Percentiles rank a stretch among this genome's conserved stretches.
Conservation (phyloP, 1,139 yeast species). For the Zygotorulaspora mrakii region DNA sequence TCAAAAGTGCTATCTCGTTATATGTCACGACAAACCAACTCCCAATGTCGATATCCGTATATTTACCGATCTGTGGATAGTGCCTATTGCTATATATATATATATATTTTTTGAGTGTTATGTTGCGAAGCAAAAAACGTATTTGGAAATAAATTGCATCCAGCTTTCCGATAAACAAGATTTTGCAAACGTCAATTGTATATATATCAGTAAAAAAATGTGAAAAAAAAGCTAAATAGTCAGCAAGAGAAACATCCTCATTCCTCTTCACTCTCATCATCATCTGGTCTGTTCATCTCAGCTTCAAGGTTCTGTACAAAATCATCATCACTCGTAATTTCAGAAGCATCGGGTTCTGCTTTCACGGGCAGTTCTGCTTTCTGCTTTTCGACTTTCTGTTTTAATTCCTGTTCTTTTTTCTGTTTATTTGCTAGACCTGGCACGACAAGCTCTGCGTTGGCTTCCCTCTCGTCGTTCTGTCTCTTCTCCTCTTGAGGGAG, state of each 20-base stretch:
- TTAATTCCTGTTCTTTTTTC: constrained; percentile 5
- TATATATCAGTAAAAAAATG: no score
- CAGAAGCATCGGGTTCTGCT: constrained; percentile 8
- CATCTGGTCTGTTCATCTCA: constrained; percentile 32
- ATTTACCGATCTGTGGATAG: no score
- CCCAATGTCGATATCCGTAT: no score
- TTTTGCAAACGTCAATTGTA: no score
- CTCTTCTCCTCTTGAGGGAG: constrained; percentile 32
- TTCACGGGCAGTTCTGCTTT: constrained; percentile 12
- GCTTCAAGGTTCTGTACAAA: constrained; percentile 35
- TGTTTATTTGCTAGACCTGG: constrained; percentile 21
- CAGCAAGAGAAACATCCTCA: constrained; percentile 6
- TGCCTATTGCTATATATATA: no score
- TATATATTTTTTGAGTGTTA: no score
- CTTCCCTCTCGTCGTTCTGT: constrained; percentile 31
- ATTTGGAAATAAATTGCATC: no score
- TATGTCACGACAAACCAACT: no score
- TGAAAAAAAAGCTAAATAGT: constrained; percentile 1
- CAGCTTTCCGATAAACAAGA: no score
- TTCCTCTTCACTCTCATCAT: constrained; percentile 32
- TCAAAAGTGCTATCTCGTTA: neutral
- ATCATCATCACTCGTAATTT: constrained; percentile 34
- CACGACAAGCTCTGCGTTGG: constrained; percentile 31
- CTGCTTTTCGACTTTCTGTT: constrained; percentile 8
- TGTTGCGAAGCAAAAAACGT: no score